Evolutionary conservation across 768 basidiomycete genomes (phyloP).

Genomic region (Lactarius pseudohatsudake): DNA sequence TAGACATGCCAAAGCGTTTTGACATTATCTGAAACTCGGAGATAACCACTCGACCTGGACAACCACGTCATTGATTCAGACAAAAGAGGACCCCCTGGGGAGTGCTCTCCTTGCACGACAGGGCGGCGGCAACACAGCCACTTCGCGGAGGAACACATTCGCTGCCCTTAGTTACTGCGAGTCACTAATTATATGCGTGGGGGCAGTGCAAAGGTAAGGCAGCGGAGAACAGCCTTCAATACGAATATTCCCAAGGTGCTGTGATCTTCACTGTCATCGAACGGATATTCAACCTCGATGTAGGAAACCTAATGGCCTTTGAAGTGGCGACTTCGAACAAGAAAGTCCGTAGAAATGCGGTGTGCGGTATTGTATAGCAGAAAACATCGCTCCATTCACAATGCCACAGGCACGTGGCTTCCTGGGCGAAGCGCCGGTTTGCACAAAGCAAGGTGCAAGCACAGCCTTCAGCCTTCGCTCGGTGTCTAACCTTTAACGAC

Average conservation of each 20-base stretch:
- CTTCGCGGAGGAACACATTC: background rate
- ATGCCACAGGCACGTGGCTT: background rate
- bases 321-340: background rate
- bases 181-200: background rate
- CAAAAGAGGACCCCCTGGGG: background rate
- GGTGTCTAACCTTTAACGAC: background rate
- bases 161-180: background rate
- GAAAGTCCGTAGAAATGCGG: background rate
- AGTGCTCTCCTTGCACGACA: background rate
- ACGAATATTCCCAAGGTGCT: conserved; percentile 10
- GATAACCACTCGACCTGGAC: background rate
- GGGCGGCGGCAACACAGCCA: conserved; percentile 10
- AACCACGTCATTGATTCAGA: conserved; percentile 8
- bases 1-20: background rate
- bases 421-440: conserved; percentile 1
- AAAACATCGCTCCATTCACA: background rate
- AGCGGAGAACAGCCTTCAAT: conserved; percentile 23
- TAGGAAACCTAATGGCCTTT: background rate
- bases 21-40: conserved; percentile 2
- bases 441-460: background rate
- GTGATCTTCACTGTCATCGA: background rate
- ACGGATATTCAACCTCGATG: background rate
- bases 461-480: background rate
- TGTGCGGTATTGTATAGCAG: background rate
- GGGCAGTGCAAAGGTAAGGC: conserved; percentile 16